Conservation (phyloP, 164 flowering plant genomes). For the Saururus chinensis region DNA sequence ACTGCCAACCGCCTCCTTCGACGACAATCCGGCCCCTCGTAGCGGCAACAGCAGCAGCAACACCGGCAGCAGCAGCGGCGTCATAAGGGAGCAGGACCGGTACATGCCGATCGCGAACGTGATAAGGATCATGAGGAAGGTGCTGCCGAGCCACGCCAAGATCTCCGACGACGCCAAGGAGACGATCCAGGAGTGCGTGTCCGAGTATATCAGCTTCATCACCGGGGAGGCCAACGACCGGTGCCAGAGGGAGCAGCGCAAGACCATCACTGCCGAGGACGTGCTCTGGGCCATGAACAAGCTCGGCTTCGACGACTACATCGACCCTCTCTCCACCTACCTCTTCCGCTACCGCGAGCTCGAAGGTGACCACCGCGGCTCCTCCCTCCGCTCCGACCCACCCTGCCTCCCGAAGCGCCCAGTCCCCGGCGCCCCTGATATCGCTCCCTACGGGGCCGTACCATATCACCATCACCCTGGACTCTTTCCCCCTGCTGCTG, state of each 20-base stretch:
- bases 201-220: slow-evolving; percentile 80
- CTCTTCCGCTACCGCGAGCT: slow-evolving; percentile 24
- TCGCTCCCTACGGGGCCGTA: slow-evolving; percentile 2
- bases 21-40: no score
- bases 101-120: slow-evolving; percentile 87
- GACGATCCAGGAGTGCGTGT: slow-evolving; percentile 75
- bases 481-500: no score
- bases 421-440: slow-evolving; percentile 7
- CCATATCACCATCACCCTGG: not conserved
- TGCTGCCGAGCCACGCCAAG: slow-evolving; percentile 72
- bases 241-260: slow-evolving; percentile 80
- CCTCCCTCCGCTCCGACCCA: slow-evolving; percentile 33
- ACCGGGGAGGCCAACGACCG: slow-evolving; percentile 80
- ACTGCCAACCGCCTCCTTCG: not conserved
- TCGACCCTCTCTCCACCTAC: slow-evolving; percentile 54
- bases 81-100: slow-evolving; percentile 64
- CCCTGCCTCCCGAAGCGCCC: slow-evolving; percentile 19
- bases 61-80: slow-evolving; percentile 8
- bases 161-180: slow-evolving; percentile 80
- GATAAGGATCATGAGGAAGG: slow-evolving; percentile 69
- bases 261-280: slow-evolving; percentile 82
- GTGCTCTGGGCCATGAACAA: slow-evolving; percentile 80
- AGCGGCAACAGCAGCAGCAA: no score
- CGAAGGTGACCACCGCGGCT: slow-evolving; percentile 36
- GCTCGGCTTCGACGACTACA: slow-evolving; percentile 75